Base-by-base conservation (phyloP, 1,284 basidiomycete genomes). In the Singerocomus inundabilis region DNA sequence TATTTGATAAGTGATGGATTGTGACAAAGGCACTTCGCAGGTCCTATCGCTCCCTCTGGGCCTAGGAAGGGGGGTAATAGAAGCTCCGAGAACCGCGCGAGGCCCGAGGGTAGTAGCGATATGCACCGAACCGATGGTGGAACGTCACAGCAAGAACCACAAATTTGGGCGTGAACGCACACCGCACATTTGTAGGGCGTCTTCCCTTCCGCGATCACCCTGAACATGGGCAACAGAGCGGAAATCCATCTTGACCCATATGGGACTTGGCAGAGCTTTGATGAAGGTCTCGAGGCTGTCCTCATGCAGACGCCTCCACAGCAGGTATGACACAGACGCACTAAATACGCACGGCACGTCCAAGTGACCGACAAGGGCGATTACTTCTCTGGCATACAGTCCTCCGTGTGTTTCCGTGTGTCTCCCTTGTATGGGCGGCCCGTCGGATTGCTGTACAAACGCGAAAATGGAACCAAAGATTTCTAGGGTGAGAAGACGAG, bases 271-370 rank as follows among this genome's bases (percentile, higher is more conserved):
- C 6, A 58, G 43, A 32, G 54, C 48, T 16, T 34, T 37, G 46
- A 58, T 44, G 31, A 58, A 35, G 16, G 60, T 51, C 31, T 54
- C 46, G 15, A 59, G 30, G 10, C 58, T 50, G 16, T 62, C 48
- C 21, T 60, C 21, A 4, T 21, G 21, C 21, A 21, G 34, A 32
- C 53, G 49, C 32, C 31, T 16, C 60, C 60, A 62, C 3, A 60
- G 60, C 9, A 44, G 30, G 44, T 62, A 61, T 12, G 61, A 37
- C 21, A 21, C 21, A 21, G 21, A 4, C 4, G 56, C 21, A 21
- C 21, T 47, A 15, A 60, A 49, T 7, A 48, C 6, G 49, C 28
- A 4, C 44, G 44, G 31, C 59, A 58, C 0, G 58, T 58, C n/a
- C 49, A 15, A 4, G 57, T 48, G n/a, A 58, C 39, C 13, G 47